Conservation (phyloP, 2,329 filamentous ascomycete genomes). For the Aureobasidium sp. region DNA sequence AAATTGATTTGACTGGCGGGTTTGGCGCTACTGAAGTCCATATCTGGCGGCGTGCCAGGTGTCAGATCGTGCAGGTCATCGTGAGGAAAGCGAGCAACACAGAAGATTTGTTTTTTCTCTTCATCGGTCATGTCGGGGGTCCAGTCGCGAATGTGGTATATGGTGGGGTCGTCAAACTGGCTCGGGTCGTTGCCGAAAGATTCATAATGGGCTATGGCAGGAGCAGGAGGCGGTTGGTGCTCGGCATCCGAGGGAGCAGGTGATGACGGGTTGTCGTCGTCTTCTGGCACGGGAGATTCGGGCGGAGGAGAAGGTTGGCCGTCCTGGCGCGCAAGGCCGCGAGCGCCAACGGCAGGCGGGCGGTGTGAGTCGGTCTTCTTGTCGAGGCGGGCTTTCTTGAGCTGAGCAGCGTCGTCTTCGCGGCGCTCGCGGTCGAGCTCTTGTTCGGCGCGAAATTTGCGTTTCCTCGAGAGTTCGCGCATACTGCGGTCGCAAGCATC, state of each 20-base stretch:
- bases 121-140: constrained; percentile 69
- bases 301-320: constrained; percentile 35
- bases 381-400: constrained; percentile 54
- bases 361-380: constrained; percentile 44
- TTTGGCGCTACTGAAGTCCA: constrained; percentile 91
- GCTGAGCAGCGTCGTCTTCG: constrained; percentile 42
- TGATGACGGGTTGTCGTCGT: constrained; percentile 53
- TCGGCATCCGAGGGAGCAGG: constrained; percentile 46
- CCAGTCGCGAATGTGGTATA: constrained; percentile 82
- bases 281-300: constrained; percentile 27
- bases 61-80: constrained; percentile 77
- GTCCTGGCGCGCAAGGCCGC: constrained; percentile 56
- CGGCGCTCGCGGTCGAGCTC: constrained; percentile 42
- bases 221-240: constrained; percentile 52
- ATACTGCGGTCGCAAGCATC: constrained; percentile 65
- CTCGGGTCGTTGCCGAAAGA: constrained; percentile 85
- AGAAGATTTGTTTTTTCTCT: constrained; percentile 81
- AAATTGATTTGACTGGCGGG: constrained; percentile 91
- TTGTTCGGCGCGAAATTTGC: constrained; percentile 53
- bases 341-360: constrained; percentile 53
- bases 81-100: constrained; percentile 73
- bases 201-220: constrained; percentile 63
- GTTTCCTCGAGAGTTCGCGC: constrained; percentile 57
- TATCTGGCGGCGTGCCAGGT: constrained; percentile 81
- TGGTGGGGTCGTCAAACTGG: constrained; percentile 78